A percentile compares a stretch with the other conserved stretches of the same genome.
Conservation (phyloP, 108 stramenopile species). For the Parmales sp. region DNA sequence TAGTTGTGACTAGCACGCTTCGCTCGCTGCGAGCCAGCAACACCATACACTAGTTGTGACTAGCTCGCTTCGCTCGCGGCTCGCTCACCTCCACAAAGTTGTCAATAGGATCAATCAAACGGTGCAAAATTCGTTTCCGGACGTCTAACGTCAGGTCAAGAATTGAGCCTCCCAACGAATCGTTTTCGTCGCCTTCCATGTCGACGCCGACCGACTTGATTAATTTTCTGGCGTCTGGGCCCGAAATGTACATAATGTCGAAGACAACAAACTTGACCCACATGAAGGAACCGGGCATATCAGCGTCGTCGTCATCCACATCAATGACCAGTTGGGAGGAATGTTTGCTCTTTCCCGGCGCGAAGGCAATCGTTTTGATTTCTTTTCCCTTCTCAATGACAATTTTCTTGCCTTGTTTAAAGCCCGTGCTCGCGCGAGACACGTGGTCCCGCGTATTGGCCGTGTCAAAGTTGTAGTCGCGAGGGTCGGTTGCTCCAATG, state of each 20-base stretch:
- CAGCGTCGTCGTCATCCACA: conserved; percentile 9
- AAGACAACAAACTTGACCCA: conserved; percentile 62
- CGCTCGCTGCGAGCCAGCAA: too few species aligned
- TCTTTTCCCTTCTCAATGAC: too few species aligned
- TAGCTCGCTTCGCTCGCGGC: too few species aligned
- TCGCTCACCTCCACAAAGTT: conserved; percentile 50
- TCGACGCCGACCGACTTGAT: conserved; percentile 9
- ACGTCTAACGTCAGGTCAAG: conserved; percentile 46
- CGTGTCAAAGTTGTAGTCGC: conserved; percentile 51
- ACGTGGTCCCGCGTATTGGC: too few species aligned
- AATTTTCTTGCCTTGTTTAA: too few species aligned
- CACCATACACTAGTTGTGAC: too few species aligned
- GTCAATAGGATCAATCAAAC: conserved; percentile 43
- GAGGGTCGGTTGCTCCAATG: conserved; percentile 43
- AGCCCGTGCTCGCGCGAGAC: too few species aligned
- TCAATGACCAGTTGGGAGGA: too few species aligned
- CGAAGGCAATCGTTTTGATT: too few species aligned
- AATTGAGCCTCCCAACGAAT: conserved; percentile 44
- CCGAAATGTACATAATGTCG: conserved; percentile 58
- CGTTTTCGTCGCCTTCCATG: background rate
- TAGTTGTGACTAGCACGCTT: too few species aligned
- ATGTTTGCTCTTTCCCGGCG: too few species aligned
- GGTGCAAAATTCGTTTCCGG: conserved; percentile 54
- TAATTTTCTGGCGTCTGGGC: conserved; percentile 46
- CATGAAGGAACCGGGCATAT: conserved; percentile 5